Conservation (phyloP, 2,329 filamentous ascomycete species). For the Colletotrichum phormii region DNA sequence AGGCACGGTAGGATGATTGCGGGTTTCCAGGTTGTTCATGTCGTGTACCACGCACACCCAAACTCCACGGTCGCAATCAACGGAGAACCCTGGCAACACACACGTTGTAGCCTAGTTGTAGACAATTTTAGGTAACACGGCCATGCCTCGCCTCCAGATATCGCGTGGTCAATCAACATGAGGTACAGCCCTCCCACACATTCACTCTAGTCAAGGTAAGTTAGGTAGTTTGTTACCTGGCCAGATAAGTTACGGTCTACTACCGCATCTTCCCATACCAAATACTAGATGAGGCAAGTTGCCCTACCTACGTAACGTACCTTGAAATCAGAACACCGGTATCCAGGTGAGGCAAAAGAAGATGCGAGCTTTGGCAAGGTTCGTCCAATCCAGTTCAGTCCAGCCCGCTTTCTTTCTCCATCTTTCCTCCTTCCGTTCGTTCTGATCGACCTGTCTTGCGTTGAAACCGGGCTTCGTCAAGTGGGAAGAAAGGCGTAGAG, state of each 20-base stretch:
- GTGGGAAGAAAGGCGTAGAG: constrained; percentile 21
- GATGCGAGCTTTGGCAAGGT: constrained; percentile 1
- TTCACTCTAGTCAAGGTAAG: background rate
- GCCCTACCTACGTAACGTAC: background rate
- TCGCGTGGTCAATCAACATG: constrained; percentile 3
- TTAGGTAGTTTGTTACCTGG: background rate
- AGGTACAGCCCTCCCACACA: background rate
- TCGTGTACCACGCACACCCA: constrained; percentile 4
- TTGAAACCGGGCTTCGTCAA: constrained; percentile 32
- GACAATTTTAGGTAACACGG: constrained; percentile 11
- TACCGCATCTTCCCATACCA: background rate
- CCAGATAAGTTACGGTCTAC: background rate
- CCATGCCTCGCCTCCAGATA: constrained; percentile 9
- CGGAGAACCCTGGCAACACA: background rate
- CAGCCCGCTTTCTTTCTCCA: constrained; percentile 22
- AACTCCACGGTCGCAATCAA: constrained; percentile 1
- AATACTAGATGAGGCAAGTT: background rate
- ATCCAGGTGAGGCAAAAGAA: constrained; percentile 2
- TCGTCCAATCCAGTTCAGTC: constrained; percentile 13
- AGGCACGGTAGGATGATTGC: background rate
- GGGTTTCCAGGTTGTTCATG: background rate
- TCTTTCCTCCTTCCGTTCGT: constrained; percentile 34
- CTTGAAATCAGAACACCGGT: background rate
- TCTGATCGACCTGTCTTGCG: constrained; percentile 30
- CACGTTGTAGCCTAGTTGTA: background rate